phyloP scores from a whole-genome alignment of 2,329 filamentous ascomycete species.

The Camillea tinctor region DNA sequence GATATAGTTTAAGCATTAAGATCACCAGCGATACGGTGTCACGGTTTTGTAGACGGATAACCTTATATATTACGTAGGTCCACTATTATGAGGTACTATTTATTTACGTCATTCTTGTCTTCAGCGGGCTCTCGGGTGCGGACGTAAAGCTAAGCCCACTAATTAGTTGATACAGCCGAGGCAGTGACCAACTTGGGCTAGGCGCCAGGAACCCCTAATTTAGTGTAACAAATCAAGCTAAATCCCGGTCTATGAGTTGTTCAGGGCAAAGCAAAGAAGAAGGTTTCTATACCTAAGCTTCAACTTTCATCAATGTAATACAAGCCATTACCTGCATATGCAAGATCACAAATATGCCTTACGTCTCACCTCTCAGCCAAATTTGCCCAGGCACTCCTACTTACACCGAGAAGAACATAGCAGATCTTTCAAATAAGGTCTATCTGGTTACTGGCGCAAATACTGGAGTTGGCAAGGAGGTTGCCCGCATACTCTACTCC shows the following conservation, averaged over 20 bases:
- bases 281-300: neutral
- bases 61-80: too few species aligned
- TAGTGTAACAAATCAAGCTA: neutral
- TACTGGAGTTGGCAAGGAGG: constrained; percentile 24
- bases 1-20: too few species aligned
- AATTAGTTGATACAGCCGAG: neutral
- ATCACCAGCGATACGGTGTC: too few species aligned
- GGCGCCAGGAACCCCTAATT: neutral
- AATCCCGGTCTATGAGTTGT: neutral
- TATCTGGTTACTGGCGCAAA: constrained; percentile 28
- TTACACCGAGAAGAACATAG: neutral
- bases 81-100: too few species aligned
- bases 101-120: too few species aligned
- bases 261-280: too few species aligned
- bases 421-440: constrained; percentile 22
- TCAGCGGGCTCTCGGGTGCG: too few species aligned
- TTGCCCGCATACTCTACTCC: constrained; percentile 21
- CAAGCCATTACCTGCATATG: too few species aligned
- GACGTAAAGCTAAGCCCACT: neutral
- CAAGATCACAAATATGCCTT: neutral
- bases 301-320: too few species aligned
- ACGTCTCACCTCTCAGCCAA: neutral
- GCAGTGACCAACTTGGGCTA: neutral
- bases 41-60: too few species aligned
- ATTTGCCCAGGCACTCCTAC: neutral